Evolutionary conservation across 148 eudicot species (phyloP), one percentile per base, ranked within the genome.

Genomic region (Polygonum maritimum): DNA sequence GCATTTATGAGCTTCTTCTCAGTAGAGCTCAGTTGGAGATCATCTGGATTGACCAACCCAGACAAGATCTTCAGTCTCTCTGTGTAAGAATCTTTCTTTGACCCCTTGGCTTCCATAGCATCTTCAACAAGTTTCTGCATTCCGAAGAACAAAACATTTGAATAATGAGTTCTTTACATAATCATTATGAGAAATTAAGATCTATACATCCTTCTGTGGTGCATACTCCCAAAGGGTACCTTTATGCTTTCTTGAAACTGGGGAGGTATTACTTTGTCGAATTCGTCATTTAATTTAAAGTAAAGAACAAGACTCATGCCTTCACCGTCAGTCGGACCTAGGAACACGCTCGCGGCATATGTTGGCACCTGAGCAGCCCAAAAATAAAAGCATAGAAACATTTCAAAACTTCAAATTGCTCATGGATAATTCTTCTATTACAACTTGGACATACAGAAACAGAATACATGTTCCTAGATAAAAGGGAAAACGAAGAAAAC

Each of bases 1-100:
- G 97, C 94, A 62, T 86, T 87, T 47, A 94, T 76, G 70, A 94
- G 94, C 83, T 89, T 91, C 80, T 80, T 91, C 79, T 94, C 98
- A 57, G 97, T 86, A 70, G 97, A 84, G 74, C 84, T 86, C 76
- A 89, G 79, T 52, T 81, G 85, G 73, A 94, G 92, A 77, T 91
- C 98, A 19, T 94, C 97, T 14, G 97, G 92, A 81, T 94, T 94
- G 36, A 85, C 97, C 58, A 91, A 81, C 13, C 93, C 91, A 0
- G 85, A 82, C 82, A 94, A 80, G 74, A 94, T 88, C 71, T 94
- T 94, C 22, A 94, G 85, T 80, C 98, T 91, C 22, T 94, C 97
- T 83, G 94, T 82, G 85, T 71, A 91, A 19, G 87, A 81, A 67
- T 92, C 93, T 79, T 84, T 87, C 26, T 82, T 75, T 15, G 71